These are phyloP conservation scores for Myxozyma melibiosi DNA, from an alignment of 805 yeast genomes.

Conservation along the genomic window DNA sequence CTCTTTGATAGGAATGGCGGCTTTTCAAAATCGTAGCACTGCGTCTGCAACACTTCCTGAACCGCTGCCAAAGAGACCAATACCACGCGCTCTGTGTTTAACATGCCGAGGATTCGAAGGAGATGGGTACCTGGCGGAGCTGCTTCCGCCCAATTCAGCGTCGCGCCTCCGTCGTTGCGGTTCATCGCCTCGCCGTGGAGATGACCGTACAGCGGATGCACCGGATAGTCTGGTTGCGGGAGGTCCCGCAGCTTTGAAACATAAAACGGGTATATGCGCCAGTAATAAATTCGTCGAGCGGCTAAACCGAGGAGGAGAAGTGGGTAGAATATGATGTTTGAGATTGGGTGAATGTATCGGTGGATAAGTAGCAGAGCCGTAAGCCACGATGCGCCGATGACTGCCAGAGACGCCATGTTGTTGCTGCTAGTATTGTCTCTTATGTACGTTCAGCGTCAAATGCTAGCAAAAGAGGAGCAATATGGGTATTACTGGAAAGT, in stretches of 20 bases:
- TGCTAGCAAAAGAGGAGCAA: too few relatives aligned
- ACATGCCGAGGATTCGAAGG: slow-evolving; percentile 4
- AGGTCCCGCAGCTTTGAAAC: slow-evolving; percentile 18
- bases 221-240: slow-evolving; percentile 5
- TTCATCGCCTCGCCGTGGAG: not conserved
- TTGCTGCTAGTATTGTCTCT: too few relatives aligned
- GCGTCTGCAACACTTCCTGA: slow-evolving; percentile 22
- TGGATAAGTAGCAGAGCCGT: not conserved
- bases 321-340: not conserved
- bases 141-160: slow-evolving; percentile 14
- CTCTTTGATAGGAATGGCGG: slow-evolving; percentile 17
- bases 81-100: slow-evolving; percentile 18
- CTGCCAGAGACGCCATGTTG: not conserved
- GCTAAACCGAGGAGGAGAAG: slow-evolving; percentile 3
- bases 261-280: slow-evolving; percentile 23
- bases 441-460: too few relatives aligned
- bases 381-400: not conserved
- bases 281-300: slow-evolving; percentile 11
- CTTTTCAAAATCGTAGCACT: slow-evolving; percentile 23
- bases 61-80: slow-evolving; percentile 15
- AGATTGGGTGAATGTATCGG: not conserved
- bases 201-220: slow-evolving; percentile 23
- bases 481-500: too few relatives aligned
- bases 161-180: not conserved
- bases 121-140: slow-evolving; percentile 9